These are phyloP conservation scores for Mimosa pudica DNA, from an alignment of 306 rosid genomes.

Conservation along the genomic window DNA sequence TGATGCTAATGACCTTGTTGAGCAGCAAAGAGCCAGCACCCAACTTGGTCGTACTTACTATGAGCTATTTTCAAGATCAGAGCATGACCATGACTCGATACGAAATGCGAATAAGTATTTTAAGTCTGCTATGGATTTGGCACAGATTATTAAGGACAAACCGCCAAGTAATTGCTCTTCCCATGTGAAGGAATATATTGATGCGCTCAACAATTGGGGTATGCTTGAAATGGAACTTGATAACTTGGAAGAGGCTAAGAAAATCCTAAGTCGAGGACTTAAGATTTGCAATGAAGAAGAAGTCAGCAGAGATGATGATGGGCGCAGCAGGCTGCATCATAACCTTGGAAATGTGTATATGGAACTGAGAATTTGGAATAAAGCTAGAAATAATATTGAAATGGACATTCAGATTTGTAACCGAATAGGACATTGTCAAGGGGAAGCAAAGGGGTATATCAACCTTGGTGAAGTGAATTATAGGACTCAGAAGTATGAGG, in stretches of 20 bases:
- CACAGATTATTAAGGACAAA: constrained; percentile 56
- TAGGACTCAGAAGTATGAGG: constrained; percentile 73
- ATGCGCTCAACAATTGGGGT: constrained; percentile 84
- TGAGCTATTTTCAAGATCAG: constrained; percentile 57
- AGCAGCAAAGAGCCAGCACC: constrained; percentile 88
- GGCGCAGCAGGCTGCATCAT: constrained; percentile 89
- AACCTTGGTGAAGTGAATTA: constrained; percentile 80
- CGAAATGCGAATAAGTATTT: constrained; percentile 82
- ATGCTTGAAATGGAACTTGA: constrained; percentile 90
- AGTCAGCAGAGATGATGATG: constrained; percentile 57
- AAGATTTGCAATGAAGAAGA: constrained; percentile 84
- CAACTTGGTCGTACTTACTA: constrained; percentile 92
- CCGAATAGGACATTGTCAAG: constrained; percentile 74
- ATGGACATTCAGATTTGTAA: constrained; percentile 74
- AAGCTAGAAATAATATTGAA: constrained; percentile 63
- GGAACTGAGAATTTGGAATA: constrained; percentile 75
- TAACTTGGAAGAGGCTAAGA: constrained; percentile 67
- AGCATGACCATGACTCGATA: constrained; percentile 60
- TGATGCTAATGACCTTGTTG: constrained; percentile 65
- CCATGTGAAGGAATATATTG: constrained; percentile 72
- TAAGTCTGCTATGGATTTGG: constrained; percentile 72
- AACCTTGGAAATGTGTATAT: constrained; percentile 80
- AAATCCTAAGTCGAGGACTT: constrained; percentile 54
- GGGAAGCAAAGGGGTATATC: constrained; percentile 89
- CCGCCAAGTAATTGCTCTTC: constrained; percentile 53